Percentiles rank a stretch among this genome's conserved stretches.
Evolutionary conservation across 345 rosid species (phyloP).

Genomic region (Populus deltoides): DNA sequence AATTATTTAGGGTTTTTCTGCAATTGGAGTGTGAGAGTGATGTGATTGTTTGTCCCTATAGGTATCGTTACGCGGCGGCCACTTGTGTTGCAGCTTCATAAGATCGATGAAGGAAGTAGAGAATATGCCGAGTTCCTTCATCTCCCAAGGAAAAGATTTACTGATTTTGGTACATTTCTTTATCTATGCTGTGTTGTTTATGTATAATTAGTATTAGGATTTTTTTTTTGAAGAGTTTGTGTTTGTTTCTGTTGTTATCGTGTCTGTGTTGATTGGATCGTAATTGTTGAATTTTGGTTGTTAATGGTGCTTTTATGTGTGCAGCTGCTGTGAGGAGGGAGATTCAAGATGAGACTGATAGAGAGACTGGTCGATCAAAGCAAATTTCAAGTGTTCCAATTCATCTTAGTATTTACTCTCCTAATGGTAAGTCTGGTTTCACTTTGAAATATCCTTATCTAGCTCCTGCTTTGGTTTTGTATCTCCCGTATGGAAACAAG

Average conservation of each 20-base stretch:
- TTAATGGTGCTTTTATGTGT: conserved; percentile 7
- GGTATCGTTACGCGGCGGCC: conserved; percentile 98
- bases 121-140: conserved; percentile 99
- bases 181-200: not conserved
- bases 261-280: not conserved
- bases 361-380: conserved; percentile 91
- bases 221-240: not conserved
- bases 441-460: not conserved
- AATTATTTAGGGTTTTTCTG: not conserved
- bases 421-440: conserved; percentile 50
- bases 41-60: conserved; percentile 28
- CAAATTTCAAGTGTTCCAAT: conserved; percentile 94
- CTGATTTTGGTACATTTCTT: conserved; percentile 67
- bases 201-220: not conserved
- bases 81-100: conserved; percentile 96
- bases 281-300: not conserved
- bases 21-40: not conserved
- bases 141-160: conserved; percentile 71
- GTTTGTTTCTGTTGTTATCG: not conserved
- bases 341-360: conserved; percentile 96
- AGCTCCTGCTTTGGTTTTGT: not conserved
- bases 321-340: conserved; percentile 98
- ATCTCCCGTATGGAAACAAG: not conserved
- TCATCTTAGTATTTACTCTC: conserved; percentile 96
- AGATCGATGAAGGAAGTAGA: conserved; percentile 81